Base-by-base conservation (phyloP, 78 protist genomes). In the Dictyostelium capitatum region DNA sequence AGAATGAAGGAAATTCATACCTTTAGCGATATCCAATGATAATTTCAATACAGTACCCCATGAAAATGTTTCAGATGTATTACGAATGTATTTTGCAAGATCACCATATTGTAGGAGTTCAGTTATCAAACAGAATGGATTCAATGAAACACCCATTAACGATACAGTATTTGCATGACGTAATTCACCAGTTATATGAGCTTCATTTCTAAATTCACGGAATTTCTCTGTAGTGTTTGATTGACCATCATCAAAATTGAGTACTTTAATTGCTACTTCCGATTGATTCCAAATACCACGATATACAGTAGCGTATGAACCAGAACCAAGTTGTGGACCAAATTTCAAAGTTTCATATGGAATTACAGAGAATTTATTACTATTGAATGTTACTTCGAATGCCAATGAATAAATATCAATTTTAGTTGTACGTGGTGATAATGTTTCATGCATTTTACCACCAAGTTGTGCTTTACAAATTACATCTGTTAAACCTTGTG, bases 151-250 rank as follows among this genome's bases (percentile, higher is more conserved):
- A 90, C 95, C 83, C 50, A 48, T 73, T 1, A 90, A 48, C 12
- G 82, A 75, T 1, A 90, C 80, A 5, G 73, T 77, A 62, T 90
- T 90, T n/a, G 78, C 85, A 69, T 90, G 95, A 32, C 81, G 83
- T 10, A 90, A 54, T 28, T 82, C 90, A 82, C 95, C 90, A 48
- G 62, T 79, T 1, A 90, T 73, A 12, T 54, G 57, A 6, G 90
- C 95, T 79, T 90, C 95, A 79, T 90, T 81, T 79, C 84, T 82
- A 90, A 90, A 90, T 14, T 90, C 95, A 32, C 89, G 23, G 37
- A 79, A 90, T 17, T 79, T 90, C 50, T 90, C 95, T 1, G 94
- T 89, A 4, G 70, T 69, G 15, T 67, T 67, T 0, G 80, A 9
- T 0, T 90, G 87, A 12, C 59, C 73, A 41, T 87, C 93, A 9